Evolutionary conservation across 108 stramenopile genomes (phyloP).

Genomic region (Skeletonema costatum): DNA sequence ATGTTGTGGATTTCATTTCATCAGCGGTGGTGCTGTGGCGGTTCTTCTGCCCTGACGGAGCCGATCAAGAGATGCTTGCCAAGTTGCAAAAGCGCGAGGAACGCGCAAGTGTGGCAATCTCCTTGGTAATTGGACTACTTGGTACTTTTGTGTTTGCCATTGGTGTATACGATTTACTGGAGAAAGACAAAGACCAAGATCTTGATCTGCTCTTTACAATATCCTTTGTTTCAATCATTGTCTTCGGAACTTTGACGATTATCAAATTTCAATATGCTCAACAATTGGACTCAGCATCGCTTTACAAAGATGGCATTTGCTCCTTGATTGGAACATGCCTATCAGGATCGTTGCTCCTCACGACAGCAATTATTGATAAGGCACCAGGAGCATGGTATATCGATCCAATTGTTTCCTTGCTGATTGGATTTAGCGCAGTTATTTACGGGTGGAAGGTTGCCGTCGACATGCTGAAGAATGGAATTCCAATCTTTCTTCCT

Average conservation of each 20-base stretch:
- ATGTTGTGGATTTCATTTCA: slow-evolving; percentile 73
- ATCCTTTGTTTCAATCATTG: slow-evolving; percentile 45
- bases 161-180: slow-evolving; percentile 55
- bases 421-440: slow-evolving; percentile 60
- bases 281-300: slow-evolving; percentile 51
- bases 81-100: slow-evolving; percentile 63
- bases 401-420: slow-evolving; percentile 71
- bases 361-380: slow-evolving; percentile 60
- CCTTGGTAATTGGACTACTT: slow-evolving; percentile 63
- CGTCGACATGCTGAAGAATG: slow-evolving; percentile 20
- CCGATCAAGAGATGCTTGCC: slow-evolving; percentile 50
- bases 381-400: slow-evolving; percentile 64
- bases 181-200: slow-evolving; percentile 31
- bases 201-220: slow-evolving; percentile 44
- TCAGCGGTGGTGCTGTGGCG: slow-evolving; percentile 76
- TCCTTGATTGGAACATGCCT: slow-evolving; percentile 75
- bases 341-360: slow-evolving; percentile 63
- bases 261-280: slow-evolving; percentile 74
- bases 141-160: slow-evolving; percentile 58
- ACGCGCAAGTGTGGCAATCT: slow-evolving; percentile 75
- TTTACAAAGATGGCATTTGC: slow-evolving; percentile 82
- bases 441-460: slow-evolving; percentile 58
- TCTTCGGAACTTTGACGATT: slow-evolving; percentile 65
- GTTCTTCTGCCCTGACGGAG: slow-evolving; percentile 61
- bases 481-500: slow-evolving; percentile 32